Evolutionary conservation across 345 rosid genomes (phyloP).

Genomic region (Salix arbutifolia): DNA sequence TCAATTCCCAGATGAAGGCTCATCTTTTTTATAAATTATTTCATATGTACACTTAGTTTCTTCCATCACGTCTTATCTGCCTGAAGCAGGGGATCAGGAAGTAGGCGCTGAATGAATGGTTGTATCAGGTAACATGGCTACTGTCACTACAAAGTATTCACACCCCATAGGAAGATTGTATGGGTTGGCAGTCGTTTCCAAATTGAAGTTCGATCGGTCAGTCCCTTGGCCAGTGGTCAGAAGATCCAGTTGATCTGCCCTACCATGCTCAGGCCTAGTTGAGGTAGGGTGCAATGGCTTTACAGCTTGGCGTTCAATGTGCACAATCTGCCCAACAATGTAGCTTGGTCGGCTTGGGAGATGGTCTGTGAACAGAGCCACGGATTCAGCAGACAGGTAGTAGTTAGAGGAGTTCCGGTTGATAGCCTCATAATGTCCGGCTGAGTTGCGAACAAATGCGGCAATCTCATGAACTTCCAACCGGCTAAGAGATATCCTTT

Average conservation of each 20-base stretch:
- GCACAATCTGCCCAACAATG: slow-evolving; percentile 89
- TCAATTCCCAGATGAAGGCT: slow-evolving; percentile 11
- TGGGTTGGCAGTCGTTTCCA: slow-evolving; percentile 54
- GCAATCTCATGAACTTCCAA: slow-evolving; percentile 90
- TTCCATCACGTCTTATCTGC: slow-evolving; percentile 83
- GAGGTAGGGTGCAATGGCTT: slow-evolving; percentile 45
- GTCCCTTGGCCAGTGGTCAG: slow-evolving; percentile 45
- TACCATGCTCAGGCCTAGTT: slow-evolving; percentile 36
- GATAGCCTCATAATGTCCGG: slow-evolving; percentile 86
- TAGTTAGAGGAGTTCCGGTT: slow-evolving; percentile 62
- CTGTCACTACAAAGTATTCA: slow-evolving; percentile 86
- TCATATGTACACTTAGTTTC: slow-evolving; percentile 46
- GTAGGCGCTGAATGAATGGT: slow-evolving; percentile 60
- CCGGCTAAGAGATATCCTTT: slow-evolving; percentile 78
- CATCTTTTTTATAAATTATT: slow-evolving; percentile 1
- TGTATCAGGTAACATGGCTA: slow-evolving; percentile 95
- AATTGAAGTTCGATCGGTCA: slow-evolving; percentile 52
- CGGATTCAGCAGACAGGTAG: slow-evolving; percentile 88
- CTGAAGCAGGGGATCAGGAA: slow-evolving; percentile 77
- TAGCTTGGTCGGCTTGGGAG: slow-evolving; percentile 74
- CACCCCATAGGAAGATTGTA: slow-evolving; percentile 78
- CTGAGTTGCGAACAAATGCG: slow-evolving; percentile 75
- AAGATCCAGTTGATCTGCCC: slow-evolving; percentile 36
- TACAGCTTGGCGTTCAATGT: slow-evolving; percentile 75
- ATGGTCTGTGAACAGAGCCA: slow-evolving; percentile 82